Base-by-base conservation (phyloP, 192 early-diverging fungal species). In the Backusella circina region DNA sequence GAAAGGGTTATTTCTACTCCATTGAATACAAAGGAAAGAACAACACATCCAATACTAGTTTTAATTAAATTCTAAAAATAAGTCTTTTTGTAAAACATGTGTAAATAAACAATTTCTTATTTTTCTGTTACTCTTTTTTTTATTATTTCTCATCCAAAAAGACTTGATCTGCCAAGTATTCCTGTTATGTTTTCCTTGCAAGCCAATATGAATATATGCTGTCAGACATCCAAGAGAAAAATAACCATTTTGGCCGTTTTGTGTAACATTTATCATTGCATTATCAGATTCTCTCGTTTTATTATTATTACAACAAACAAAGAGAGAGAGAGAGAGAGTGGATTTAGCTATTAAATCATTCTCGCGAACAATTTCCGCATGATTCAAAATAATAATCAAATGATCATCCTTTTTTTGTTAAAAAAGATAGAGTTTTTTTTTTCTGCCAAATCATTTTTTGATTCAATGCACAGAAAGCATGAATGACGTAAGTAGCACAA, bases 41-140 rank as follows among this genome's bases (percentile, higher is more conserved):
- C 10, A 61, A 61, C 44, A 2, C 3, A 26, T 6, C 10, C 23
- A 12, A 61, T 28, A 28, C 54, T 61, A 61, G 3, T 28, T 28
- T 61, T 28, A 61, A 61, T 61, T 61, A 61, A 61, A 23, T 61
- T 61, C 54, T 61, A 61, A 26, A 28, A 61, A 61, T 61, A 61
- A 61, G 10, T 28, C 23, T 10, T n/a, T n/a, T n/a, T 61, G 54
- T 61, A 61, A 61, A 61, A 61, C 54, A 28, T 61, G 54, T 28
- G 21, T 28, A 47, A 47, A 47, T 47, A 47, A n/a, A 4, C 10
- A 26, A 13, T 61, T 61, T 61, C 54, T 3, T 28, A 4, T 26
- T 61, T 26, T 61, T 28, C 54, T 41, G 13, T 41, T 41, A 41
- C 15, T 41, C 18, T n/a, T 47, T n/a, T 57, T 21, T 57, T 61